Conservation (phyloP, 768 basidiomycete species). For the Mycena alexandri region DNA sequence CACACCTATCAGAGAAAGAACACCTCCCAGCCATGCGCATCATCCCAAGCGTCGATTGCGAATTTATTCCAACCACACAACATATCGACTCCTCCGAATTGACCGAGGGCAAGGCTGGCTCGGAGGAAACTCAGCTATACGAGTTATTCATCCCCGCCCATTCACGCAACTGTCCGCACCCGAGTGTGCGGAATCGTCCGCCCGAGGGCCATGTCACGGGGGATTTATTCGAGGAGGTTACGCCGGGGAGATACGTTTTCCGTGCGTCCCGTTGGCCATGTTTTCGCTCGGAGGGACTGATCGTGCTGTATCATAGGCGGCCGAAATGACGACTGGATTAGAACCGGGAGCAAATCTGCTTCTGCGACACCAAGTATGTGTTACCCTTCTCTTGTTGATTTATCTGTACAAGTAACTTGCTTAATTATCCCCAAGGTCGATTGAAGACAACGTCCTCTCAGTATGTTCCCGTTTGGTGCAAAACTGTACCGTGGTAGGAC, state of each 20-base stretch:
- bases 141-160: slow-evolving; percentile 35
- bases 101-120: slow-evolving; percentile 4
- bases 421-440: slow-evolving; percentile 37
- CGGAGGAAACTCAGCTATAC: slow-evolving; percentile 10
- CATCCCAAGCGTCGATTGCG: slow-evolving; percentile 19
- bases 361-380: slow-evolving; percentile 45
- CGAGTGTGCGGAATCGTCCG: slow-evolving; percentile 36
- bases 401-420: neutral
- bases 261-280: slow-evolving; percentile 20
- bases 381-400: neutral
- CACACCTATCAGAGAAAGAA: slow-evolving; percentile 7
- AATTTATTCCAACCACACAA: slow-evolving; percentile 24
- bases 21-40: slow-evolving; percentile 25
- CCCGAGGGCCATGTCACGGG: slow-evolving; percentile 42
- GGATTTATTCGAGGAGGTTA: slow-evolving; percentile 44
- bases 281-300: neutral
- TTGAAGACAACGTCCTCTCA: slow-evolving; percentile 48
- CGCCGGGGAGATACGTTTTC: slow-evolving; percentile 42
- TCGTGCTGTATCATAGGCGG: slow-evolving; percentile 11
- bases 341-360: slow-evolving; percentile 38
- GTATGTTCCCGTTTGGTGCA: slow-evolving; percentile 46
- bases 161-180: slow-evolving; percentile 31
- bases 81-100: slow-evolving; percentile 25
- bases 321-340: slow-evolving; percentile 47
- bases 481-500: slow-evolving; percentile 49